Base-by-base conservation (phyloP, 192 early-diverging fungal species). In the Rhizoclosmatium globosum region DNA sequence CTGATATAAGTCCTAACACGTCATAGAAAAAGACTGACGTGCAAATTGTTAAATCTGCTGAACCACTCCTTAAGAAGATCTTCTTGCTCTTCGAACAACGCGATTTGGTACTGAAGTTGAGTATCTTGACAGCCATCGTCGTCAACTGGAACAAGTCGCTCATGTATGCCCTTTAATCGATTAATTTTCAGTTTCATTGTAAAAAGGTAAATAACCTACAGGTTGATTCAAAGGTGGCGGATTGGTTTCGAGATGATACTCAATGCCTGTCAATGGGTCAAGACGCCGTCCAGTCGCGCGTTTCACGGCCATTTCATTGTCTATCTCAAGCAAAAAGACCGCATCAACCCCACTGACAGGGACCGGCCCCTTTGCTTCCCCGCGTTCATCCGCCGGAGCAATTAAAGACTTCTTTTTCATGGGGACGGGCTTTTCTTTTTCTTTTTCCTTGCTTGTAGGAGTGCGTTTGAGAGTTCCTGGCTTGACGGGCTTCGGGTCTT, bases 401-500 rank as follows among this genome's bases (percentile, higher is more conserved):
- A 89, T 86, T 68, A 89, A 69, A 0, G 85, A 86, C 17, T 80
- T 74, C 42, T 79, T 74, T 57, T 78, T 71, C 50, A 77, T 68
- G 38, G 89, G 70, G 62, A 90, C 90, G 2, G 87, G 77, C 59
- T 88, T 81, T 4, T 85, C 85, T 53, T 73, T 80, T 76, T 89
- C 38, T n/a, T 74, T 79, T 9, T 31, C 77, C 42, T 78, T 79
- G 0, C 74, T 77, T 53, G 77, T 83, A 21, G 84, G 79, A 41
- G 81, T 77, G 42, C 90, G 68, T 68, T 91, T 91, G 2, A 89
- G 79, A 64, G 87, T 83, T 6, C 88, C 86, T 50, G 79, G 84
- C 75, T 90, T 91, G 17, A 87, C 79, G 17, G 88, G 88, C 66
- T 91, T 91, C 4, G 89, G 89, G 62, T 91, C 90, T 72, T 91